Evolutionary conservation across 345 rosid genomes (phyloP).

Genomic region (Eucalyptus sp.): DNA sequence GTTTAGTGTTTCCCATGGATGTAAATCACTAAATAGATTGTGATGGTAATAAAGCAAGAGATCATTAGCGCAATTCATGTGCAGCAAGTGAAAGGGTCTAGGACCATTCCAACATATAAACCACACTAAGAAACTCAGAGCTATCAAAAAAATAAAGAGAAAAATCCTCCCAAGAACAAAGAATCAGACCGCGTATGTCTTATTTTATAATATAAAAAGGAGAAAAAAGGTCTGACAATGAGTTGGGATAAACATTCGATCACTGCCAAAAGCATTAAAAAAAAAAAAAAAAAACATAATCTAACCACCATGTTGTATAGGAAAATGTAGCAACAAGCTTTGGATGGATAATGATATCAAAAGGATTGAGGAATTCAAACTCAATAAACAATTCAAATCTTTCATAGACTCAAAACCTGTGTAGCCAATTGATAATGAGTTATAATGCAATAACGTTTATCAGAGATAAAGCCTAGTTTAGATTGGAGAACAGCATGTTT

Average conservation of each 20-base stretch:
- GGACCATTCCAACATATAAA: neutral
- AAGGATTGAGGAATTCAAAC: neutral
- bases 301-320: neutral
- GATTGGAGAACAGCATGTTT: neutral
- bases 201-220: too few species aligned
- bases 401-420: too few species aligned
- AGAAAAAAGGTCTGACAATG: neutral
- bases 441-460: too few species aligned
- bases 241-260: neutral
- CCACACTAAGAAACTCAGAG: neutral
- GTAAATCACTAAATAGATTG: neutral
- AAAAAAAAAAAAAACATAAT: accelerated
- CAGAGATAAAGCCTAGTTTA: neutral
- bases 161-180: neutral
- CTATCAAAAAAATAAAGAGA: neutral
- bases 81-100: neutral
- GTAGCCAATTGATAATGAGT: too few species aligned
- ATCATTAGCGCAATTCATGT: neutral
- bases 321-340: neutral
- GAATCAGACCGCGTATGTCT: neutral
- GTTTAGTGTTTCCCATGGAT: neutral
- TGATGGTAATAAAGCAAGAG: neutral
- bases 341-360: accelerated
- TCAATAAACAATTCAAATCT: neutral
- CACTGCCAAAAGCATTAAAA: accelerated